A percentile compares a stretch with the other conserved stretches of the same genome.
Evolutionary conservation across 2,329 filamentous ascomycete genomes (phyloP).

Genomic region (Arthrobotrys entomopaga): DNA sequence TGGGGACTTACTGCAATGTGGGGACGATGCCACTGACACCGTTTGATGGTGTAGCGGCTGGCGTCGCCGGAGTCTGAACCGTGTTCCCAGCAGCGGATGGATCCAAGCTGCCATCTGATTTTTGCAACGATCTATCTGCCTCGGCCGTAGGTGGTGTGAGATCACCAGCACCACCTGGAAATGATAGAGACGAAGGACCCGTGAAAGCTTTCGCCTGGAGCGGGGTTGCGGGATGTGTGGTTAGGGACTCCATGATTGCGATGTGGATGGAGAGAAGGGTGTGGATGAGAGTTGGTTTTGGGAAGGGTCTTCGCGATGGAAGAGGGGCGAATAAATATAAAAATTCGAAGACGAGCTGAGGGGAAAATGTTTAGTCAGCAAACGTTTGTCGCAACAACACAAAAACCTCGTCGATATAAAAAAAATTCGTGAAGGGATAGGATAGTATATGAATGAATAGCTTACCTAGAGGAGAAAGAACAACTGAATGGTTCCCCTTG

Average conservation of each 20-base stretch:
- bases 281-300: neutral
- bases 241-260: constrained; percentile 82
- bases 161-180: constrained; percentile 83
- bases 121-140: constrained; percentile 70
- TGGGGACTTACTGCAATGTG: constrained; percentile 87
- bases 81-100: constrained; percentile 64
- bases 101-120: constrained; percentile 66
- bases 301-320: neutral
- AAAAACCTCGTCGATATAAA: too few relatives aligned
- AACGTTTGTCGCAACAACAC: neutral
- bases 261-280: constrained; percentile 14
- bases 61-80: constrained; percentile 74
- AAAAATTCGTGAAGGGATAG: neutral
- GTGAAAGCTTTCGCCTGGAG: constrained; percentile 96
- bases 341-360: constrained; percentile 30
- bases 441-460: neutral
- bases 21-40: constrained; percentile 90
- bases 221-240: constrained; percentile 89
- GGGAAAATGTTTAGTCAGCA: constrained; percentile 10
- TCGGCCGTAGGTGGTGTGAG: constrained; percentile 78
- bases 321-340: constrained; percentile 4
- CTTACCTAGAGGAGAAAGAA: constrained; percentile 55
- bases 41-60: constrained; percentile 86
- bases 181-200: constrained; percentile 89
- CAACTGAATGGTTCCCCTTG: constrained; percentile 55